Evolutionary conservation across 75 land plant species (phyloP).

Genomic region (Azolla pinnata): DNA sequence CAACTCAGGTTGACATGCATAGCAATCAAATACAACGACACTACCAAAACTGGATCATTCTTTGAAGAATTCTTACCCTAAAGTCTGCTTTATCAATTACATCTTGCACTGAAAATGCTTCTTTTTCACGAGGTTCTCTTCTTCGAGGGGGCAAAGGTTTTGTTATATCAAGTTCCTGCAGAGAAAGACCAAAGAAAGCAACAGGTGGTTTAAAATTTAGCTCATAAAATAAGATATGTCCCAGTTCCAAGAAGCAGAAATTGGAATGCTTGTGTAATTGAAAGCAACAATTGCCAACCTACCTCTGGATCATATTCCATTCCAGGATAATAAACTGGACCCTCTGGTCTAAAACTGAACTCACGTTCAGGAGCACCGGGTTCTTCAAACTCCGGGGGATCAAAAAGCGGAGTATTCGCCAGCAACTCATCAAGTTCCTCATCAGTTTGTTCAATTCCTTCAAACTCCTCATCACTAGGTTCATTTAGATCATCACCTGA

Average conservation of each 20-base stretch:
- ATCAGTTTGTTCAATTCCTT: neutral
- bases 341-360: conserved; percentile 9
- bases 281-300: neutral
- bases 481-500: conserved; percentile 1
- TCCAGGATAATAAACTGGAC: conserved; percentile 7
- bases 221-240: neutral
- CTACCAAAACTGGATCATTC: neutral
- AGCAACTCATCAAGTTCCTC: conserved; percentile 4
- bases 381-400: neutral
- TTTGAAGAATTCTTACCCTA: conserved; percentile 1
- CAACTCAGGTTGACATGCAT: too few species aligned
- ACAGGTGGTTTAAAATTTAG: neutral
- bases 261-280: too few species aligned
- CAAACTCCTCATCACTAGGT: conserved; percentile 4
- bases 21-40: too few species aligned
- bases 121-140: neutral
- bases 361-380: neutral
- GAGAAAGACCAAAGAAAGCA: neutral
- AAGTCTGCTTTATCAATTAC: conserved; percentile 6
- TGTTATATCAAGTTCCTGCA: conserved; percentile 5
- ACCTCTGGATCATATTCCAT: conserved; percentile 5
- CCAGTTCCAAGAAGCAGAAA: too few species aligned
- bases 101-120: neutral
- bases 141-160: conserved; percentile 1
- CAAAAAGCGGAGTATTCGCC: neutral